These are phyloP conservation scores for Jatropha podagrica DNA, from an alignment of 441 rosid genomes.

Conservation along the genomic window DNA sequence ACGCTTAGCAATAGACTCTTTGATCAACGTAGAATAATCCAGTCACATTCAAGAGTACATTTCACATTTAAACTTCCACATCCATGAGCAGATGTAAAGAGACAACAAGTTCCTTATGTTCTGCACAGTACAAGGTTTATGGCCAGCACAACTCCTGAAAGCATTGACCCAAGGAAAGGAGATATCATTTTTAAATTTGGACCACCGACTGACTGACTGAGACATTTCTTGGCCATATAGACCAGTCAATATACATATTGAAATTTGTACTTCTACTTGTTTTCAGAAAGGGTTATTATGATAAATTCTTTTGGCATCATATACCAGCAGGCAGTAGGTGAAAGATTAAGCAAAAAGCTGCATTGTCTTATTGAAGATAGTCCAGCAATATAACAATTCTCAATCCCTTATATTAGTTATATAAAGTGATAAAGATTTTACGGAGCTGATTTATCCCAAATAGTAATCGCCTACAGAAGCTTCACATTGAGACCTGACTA, in stretches of 20 bases:
- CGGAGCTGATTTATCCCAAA: not conserved
- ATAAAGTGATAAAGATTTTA: too few species aligned
- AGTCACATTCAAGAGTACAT: not conserved
- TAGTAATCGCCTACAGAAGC: not conserved
- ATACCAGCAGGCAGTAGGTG: not conserved
- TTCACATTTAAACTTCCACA: not conserved
- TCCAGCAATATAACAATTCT: not conserved
- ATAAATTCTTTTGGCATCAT: not conserved
- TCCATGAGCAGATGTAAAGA: not conserved
- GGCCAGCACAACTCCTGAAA: not conserved
- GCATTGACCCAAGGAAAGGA: not conserved
- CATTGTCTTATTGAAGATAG: not conserved
- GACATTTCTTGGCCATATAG: not conserved
- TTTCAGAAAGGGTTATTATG: not conserved
- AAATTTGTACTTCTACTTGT: not conserved
- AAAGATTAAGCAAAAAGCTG: not conserved
- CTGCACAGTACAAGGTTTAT: not conserved
- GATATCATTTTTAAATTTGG: not conserved
- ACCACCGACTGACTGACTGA: not conserved
- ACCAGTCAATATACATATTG: not conserved
- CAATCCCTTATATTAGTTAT: not conserved
- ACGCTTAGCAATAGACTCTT: not conserved
- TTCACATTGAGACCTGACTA: not conserved
- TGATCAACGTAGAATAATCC: not conserved
- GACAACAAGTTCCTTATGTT: not conserved